Conservation (phyloP, 495 filamentous ascomycete genomes). For the Aspergillus kassunensis region DNA sequence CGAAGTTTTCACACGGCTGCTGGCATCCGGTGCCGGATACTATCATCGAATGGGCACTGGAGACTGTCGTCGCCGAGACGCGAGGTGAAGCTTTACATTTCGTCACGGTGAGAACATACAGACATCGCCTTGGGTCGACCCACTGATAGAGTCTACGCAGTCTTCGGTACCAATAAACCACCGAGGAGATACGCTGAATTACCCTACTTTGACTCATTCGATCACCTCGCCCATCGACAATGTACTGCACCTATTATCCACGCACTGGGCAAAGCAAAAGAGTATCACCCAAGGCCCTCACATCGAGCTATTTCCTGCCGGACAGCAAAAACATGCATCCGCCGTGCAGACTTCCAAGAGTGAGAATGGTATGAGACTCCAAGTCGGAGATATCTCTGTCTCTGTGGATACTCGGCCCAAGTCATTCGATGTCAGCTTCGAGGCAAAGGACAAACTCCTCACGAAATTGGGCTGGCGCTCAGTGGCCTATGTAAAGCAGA, state of each 20-base stretch:
- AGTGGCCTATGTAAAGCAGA: slow-evolving; percentile 12
- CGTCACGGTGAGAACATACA: slow-evolving; percentile 1
- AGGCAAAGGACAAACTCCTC: slow-evolving; percentile 7
- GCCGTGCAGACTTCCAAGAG: slow-evolving; percentile 5
- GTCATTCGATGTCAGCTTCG: slow-evolving; percentile 10
- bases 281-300: slow-evolving; percentile 9
- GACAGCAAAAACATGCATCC: not conserved
- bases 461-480: slow-evolving; percentile 10
- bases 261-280: slow-evolving; percentile 10
- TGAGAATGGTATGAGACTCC: not conserved
- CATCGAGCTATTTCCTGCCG: slow-evolving; percentile 9
- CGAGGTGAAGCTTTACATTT: slow-evolving; percentile 9
- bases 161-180: slow-evolving; percentile 9
- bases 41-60: slow-evolving; percentile 12
- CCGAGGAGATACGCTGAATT: slow-evolving; percentile 12
- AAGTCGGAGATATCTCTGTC: not conserved
- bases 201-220: slow-evolving; percentile 9
- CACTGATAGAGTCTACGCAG: not conserved
- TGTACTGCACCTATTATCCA: slow-evolving; percentile 6
- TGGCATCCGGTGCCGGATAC: slow-evolving; percentile 14
- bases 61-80: slow-evolving; percentile 11
- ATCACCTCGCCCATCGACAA: slow-evolving; percentile 9
- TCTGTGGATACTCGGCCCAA: slow-evolving; percentile 10
- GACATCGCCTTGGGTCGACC: not conserved
- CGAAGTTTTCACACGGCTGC: slow-evolving; percentile 13